Evolutionary conservation across 345 rosid genomes (phyloP).

Genomic region (Hypericum perforatum): DNA sequence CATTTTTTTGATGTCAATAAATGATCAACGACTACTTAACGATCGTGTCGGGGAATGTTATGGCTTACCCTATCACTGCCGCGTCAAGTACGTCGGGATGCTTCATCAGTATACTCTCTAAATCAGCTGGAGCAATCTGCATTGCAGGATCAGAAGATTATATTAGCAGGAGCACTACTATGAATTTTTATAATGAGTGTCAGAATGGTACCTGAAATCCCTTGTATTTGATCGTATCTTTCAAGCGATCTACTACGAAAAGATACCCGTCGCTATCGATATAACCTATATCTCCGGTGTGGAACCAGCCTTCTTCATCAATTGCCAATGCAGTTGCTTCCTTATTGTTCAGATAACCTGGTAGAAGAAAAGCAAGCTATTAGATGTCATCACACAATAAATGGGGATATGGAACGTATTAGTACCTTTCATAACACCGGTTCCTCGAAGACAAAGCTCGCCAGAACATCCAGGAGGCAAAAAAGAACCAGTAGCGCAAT

Average conservation of each 20-base stretch:
- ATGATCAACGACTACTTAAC: no score
- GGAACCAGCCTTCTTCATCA: slow-evolving; percentile 70
- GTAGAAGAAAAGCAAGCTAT: slow-evolving; percentile 2
- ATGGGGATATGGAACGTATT: neutral
- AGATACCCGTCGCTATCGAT: slow-evolving; percentile 71
- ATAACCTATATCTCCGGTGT: slow-evolving; percentile 74
- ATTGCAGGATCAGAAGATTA: neutral
- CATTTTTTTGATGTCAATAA: neutral
- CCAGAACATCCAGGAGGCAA: slow-evolving; percentile 61
- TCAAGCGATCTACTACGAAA: slow-evolving; percentile 53
- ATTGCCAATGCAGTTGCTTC: slow-evolving; percentile 48
- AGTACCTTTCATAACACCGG: slow-evolving; percentile 63
- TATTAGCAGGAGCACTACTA: no score
- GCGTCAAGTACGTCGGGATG: slow-evolving; percentile 72
- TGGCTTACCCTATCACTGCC: slow-evolving; percentile 61
- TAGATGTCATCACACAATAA: neutral
- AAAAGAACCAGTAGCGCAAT: slow-evolving; percentile 47
- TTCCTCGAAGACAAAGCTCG: slow-evolving; percentile 88
- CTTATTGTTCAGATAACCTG: slow-evolving; percentile 60
- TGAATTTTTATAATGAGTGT: no score
- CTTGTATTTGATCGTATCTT: slow-evolving; percentile 80
- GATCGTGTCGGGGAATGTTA: neutral
- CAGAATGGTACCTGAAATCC: slow-evolving; percentile 60
- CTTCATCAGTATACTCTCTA: slow-evolving; percentile 55
- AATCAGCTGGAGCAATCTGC: slow-evolving; percentile 90